Evolutionary conservation across 2,329 filamentous ascomycete species (phyloP).

Genomic region (Monosporascus sp.): DNA sequence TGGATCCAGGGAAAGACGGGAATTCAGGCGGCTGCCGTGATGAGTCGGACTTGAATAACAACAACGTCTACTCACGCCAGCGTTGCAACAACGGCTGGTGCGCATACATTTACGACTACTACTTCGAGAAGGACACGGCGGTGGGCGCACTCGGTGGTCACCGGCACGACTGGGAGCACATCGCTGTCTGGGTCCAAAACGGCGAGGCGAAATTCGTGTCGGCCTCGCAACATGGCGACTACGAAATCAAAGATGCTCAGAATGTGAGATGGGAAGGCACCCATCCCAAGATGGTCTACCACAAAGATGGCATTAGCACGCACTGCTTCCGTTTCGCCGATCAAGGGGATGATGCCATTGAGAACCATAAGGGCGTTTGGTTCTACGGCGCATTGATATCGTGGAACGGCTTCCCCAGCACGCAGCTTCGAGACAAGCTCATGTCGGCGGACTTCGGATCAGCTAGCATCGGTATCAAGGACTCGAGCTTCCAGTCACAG

Average conservation of each 20-base stretch:
- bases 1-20: slow-evolving; percentile 22
- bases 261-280: slow-evolving; percentile 24
- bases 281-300: slow-evolving; percentile 25
- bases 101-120: slow-evolving; percentile 38
- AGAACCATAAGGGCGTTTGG: slow-evolving; percentile 24
- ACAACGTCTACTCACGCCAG: slow-evolving; percentile 36
- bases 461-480: slow-evolving; percentile 21
- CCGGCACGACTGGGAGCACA: slow-evolving; percentile 32
- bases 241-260: slow-evolving; percentile 16
- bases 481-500: slow-evolving; percentile 15
- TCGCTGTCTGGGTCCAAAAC: slow-evolving; percentile 23
- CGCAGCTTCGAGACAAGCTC: slow-evolving; percentile 19
- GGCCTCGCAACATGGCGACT: slow-evolving; percentile 24
- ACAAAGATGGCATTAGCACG: slow-evolving; percentile 24
- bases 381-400: slow-evolving; percentile 22
- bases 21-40: slow-evolving; percentile 27
- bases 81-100: slow-evolving; percentile 41
- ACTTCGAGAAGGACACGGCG: slow-evolving; percentile 40
- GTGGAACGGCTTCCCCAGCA: slow-evolving; percentile 22
- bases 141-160: slow-evolving; percentile 26
- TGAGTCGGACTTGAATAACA: slow-evolving; percentile 28
- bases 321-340: slow-evolving; percentile 25
- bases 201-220: slow-evolving; percentile 19
- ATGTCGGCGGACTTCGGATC: slow-evolving; percentile 20
- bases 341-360: slow-evolving; percentile 21